Conservation (phyloP, 345 rosid species). For the Erysimum cheiranthoides region DNA sequence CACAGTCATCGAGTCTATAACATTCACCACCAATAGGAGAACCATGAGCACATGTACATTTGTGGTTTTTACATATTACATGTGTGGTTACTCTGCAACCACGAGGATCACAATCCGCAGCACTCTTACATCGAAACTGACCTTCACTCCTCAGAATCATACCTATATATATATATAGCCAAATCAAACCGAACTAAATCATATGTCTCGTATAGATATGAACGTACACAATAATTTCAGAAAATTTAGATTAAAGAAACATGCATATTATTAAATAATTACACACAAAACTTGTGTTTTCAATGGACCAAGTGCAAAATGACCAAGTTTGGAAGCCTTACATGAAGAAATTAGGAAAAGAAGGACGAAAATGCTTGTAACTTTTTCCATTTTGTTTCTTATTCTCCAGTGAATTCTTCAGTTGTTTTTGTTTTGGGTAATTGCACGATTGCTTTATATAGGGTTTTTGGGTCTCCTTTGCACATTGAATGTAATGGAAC, state of each 20-base stretch:
- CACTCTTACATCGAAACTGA: background rate
- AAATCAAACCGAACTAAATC: background rate
- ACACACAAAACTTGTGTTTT: too few relatives aligned
- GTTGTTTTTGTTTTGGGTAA: background rate
- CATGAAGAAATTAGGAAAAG: constrained; percentile 9
- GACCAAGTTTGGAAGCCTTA: background rate
- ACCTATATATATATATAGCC: background rate
- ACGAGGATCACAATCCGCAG: constrained; percentile 1
- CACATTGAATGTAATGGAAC: background rate
- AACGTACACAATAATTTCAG: background rate
- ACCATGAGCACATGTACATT: constrained; percentile 6
- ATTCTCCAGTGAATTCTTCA: background rate
- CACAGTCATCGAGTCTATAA: background rate
- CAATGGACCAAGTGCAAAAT: background rate
- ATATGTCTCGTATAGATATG: background rate
- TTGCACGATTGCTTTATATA: background rate
- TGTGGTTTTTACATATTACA: constrained; percentile 15
- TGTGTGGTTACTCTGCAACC: background rate
- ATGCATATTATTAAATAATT: too few relatives aligned
- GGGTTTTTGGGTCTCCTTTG: background rate
- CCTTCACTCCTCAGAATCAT: constrained; percentile 26
- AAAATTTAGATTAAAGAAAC: too few relatives aligned
- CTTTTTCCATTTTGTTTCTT: constrained; percentile 3
- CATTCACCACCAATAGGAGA: constrained; percentile 22
- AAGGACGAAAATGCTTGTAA: background rate